Evolutionary conservation across 768 basidiomycete genomes (phyloP), one percentile per base, ranked within the genome.

Genomic region (Lyophyllum decastes): DNA sequence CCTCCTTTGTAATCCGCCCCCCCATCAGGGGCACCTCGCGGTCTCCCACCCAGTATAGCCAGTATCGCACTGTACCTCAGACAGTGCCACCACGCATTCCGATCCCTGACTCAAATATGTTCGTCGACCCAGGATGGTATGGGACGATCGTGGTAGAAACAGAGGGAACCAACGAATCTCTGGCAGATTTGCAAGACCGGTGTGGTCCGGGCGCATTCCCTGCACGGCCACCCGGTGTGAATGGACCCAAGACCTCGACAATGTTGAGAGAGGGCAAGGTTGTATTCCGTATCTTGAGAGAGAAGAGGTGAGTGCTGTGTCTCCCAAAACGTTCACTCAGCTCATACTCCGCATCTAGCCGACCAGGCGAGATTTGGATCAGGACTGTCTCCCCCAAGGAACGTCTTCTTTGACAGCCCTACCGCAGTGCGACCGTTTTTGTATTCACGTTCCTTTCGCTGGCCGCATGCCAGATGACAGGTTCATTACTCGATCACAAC

Each of bases 131-230:
- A 4, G 87, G 88, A 41, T 95, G 92, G 92, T 89, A 87, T 64
- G 93, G 93, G 2, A 88, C 82, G 0, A 81, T 95, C 45, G 82
- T 94, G 24, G 82, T 95, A 22, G 92, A 95, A 75, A 86, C 90
- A 11, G 91, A 94, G 68, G 92, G 92, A 38, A 94, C 93, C 43
- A 89, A 93, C 67, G 93, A 95, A 66, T 86, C 89, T 10, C 79
- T 93, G 24, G 84, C 82, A 19, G 93, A 94, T 70, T 76, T 95
- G 59, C 88, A 89, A 61, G 81, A 78, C 49, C 82, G 92, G 4
- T 92, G 91, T 71, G 83, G 88, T 1, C 80, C 80, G 9, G 83
- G 84, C 0, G 84, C 78, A 10, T 89, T 89, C 66, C 87, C 90
- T 27, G 84, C 85, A 0, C 74, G 86, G 44, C 79, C 81, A 9